Conservation (phyloP, 495 filamentous ascomycete genomes). For the Lophiotrema nucula region DNA sequence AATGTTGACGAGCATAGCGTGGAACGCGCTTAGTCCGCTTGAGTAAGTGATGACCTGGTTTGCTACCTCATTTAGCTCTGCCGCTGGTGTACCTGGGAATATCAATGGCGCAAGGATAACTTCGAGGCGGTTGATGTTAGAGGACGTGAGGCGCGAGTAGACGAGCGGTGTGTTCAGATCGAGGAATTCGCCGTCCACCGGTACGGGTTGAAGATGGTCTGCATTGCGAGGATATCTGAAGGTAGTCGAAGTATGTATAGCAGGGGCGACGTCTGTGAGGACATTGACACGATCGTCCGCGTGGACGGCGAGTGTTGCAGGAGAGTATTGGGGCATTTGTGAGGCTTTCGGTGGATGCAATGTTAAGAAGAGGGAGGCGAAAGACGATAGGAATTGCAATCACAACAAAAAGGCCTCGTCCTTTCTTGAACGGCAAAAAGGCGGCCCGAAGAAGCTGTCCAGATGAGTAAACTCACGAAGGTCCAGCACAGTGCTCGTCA, state of each 20-base stretch:
- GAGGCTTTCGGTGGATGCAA: too few species aligned
- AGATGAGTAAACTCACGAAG: too few species aligned
- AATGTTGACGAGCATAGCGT: constrained; percentile 72
- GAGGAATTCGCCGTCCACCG: constrained; percentile 8
- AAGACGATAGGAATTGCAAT: not conserved
- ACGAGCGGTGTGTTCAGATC: constrained; percentile 47
- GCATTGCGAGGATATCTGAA: constrained; percentile 62
- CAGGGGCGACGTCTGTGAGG: constrained; percentile 74
- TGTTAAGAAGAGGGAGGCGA: constrained; percentile 5
- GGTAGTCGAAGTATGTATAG: constrained; percentile 83
- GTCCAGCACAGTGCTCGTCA: too few species aligned
- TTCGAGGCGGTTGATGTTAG: constrained; percentile 82
- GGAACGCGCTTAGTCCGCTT: constrained; percentile 83
- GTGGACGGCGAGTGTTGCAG: constrained; percentile 77
- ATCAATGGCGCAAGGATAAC: constrained; percentile 71
- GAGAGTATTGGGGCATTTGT: too few species aligned
- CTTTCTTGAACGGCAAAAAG: too few species aligned
- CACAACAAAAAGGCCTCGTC: too few species aligned
- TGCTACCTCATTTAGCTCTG: constrained; percentile 2
- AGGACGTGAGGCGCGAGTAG: constrained; percentile 75
- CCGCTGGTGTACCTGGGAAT: constrained; percentile 32
- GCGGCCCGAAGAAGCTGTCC: too few species aligned
- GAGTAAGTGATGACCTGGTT: constrained; percentile 72
- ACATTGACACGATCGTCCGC: constrained; percentile 76
- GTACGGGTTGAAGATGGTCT: constrained; percentile 19